phyloP scores from a whole-genome alignment of 495 filamentous ascomycete species.

The Acidiella bohemica region DNA sequence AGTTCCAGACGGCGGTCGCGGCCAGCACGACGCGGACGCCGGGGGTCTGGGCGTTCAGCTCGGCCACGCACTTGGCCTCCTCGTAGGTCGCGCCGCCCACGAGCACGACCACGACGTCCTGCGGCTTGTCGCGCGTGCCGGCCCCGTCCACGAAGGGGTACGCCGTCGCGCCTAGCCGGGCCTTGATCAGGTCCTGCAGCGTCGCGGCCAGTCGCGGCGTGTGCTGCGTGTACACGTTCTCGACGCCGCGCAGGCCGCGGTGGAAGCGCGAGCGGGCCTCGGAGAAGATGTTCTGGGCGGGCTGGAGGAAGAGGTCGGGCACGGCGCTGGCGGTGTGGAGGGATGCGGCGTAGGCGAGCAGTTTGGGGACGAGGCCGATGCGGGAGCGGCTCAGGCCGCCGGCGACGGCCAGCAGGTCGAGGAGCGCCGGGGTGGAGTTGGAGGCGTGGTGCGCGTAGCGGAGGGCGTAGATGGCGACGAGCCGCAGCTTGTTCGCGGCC shows the following conservation, averaged over 20 bases:
- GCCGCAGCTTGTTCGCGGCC: constrained; percentile 62
- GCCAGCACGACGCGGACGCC: constrained; percentile 80
- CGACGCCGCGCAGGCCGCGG: constrained; percentile 77
- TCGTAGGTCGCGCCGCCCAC: constrained; percentile 89
- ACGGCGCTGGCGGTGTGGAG: constrained; percentile 61
- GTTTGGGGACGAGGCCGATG: constrained; percentile 58
- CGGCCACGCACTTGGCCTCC: constrained; percentile 85
- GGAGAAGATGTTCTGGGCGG: constrained; percentile 73
- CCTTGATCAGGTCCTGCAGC: constrained; percentile 83
- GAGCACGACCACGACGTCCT: constrained; percentile 91
- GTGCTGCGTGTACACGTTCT: constrained; percentile 98
- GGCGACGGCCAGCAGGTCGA: constrained; percentile 70
- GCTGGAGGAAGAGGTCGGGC: constrained; percentile 78
- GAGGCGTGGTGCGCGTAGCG: constrained; percentile 78
- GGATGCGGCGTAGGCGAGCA: constrained; percentile 71
- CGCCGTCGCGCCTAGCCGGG: constrained; percentile 64
- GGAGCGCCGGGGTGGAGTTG: constrained; percentile 63
- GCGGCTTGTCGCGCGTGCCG: constrained; percentile 81
- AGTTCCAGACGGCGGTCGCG: constrained; percentile 75
- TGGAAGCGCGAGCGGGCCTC: constrained; percentile 82
- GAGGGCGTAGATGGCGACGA: constrained; percentile 84
- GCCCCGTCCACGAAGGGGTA: constrained; percentile 91
- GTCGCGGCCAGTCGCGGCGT: constrained; percentile 77
- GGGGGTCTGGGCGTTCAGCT: constrained; percentile 80
- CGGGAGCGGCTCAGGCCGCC: constrained; percentile 58